Conservation (phyloP, 495 filamentous ascomycete genomes). For the Elasticomyces elasticus region DNA sequence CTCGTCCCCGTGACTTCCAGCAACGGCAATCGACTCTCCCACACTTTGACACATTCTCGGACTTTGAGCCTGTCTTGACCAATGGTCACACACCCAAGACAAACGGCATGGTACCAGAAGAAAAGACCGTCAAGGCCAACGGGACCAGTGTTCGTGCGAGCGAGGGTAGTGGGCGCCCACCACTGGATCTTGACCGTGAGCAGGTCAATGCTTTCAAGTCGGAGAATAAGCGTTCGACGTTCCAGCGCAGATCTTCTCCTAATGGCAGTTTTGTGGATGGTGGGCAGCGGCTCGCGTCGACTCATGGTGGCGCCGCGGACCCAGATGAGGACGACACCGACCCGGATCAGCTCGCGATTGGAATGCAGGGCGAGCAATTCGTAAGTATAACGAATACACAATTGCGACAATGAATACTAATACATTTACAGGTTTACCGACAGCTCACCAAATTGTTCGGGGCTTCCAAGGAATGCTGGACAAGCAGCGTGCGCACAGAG, state of each 20-base stretch:
- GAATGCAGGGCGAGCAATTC: neutral
- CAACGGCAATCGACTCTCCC: neutral
- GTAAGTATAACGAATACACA: neutral
- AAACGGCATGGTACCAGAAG: neutral
- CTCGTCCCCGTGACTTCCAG: neutral
- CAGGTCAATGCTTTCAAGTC: neutral
- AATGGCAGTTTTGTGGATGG: neutral
- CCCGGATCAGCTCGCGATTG: neutral
- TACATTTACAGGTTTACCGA: neutral
- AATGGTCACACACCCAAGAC: neutral
- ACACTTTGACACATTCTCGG: neutral
- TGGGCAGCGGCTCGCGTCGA: neutral
- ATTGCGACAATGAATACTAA: too few relatives aligned
- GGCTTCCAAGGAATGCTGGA: constrained; percentile 6
- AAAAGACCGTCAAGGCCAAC: neutral
- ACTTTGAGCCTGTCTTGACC: neutral
- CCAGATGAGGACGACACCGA: neutral
- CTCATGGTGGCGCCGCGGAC: neutral
- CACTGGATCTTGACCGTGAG: neutral
- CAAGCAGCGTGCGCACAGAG: constrained; percentile 2
- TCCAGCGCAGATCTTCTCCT: neutral
- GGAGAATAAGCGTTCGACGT: neutral
- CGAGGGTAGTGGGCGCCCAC: neutral
- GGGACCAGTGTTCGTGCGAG: neutral
- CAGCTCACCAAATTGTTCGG: constrained; percentile 1